Evolutionary conservation across 2,329 filamentous ascomycete species (phyloP).

Genomic region (Cadophora sp.): DNA sequence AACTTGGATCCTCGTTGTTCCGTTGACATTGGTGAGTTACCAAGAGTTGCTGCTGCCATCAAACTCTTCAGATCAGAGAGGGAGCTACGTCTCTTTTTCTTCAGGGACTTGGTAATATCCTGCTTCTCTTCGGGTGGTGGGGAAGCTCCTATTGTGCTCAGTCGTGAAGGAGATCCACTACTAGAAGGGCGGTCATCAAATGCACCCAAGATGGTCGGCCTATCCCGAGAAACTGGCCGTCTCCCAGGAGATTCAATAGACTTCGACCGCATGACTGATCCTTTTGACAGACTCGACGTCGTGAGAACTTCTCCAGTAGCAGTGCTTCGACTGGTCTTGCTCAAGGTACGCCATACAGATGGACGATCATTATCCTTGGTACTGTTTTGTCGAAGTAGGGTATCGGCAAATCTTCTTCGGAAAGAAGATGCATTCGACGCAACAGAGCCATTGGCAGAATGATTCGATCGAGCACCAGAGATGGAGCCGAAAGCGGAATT

Average conservation of each 20-base stretch:
- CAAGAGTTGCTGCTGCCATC: slow-evolving; percentile 66
- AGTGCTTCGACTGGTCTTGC: slow-evolving; percentile 74
- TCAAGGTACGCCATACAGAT: slow-evolving; percentile 86
- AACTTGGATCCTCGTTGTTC: slow-evolving; percentile 37
- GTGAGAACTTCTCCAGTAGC: slow-evolving; percentile 60
- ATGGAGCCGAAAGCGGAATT: slow-evolving; percentile 39
- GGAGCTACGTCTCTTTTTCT: slow-evolving; percentile 88
- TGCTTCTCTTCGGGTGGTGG: slow-evolving; percentile 52
- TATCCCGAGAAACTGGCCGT: slow-evolving; percentile 63
- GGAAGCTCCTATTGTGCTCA: slow-evolving; percentile 44
- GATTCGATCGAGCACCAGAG: slow-evolving; percentile 39
- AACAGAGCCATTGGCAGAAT: slow-evolving; percentile 67
- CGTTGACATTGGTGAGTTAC: slow-evolving; percentile 46
- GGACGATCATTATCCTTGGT: slow-evolving; percentile 74
- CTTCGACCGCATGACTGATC: slow-evolving; percentile 71
- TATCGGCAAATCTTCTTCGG: slow-evolving; percentile 82
- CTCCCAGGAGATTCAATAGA: slow-evolving; percentile 74
- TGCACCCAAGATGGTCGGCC: slow-evolving; percentile 65
- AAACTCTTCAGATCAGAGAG: slow-evolving; percentile 82
- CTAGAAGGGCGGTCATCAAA: slow-evolving; percentile 69
- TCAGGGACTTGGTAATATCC: slow-evolving; percentile 52
- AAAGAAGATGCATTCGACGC: slow-evolving; percentile 88
- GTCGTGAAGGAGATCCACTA: slow-evolving; percentile 50
- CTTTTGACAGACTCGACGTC: slow-evolving; percentile 69
- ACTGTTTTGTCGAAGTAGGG: slow-evolving; percentile 78